Evolutionary conservation across 2,329 filamentous ascomycete species (phyloP).

Genomic region (Exophiala viscosa): DNA sequence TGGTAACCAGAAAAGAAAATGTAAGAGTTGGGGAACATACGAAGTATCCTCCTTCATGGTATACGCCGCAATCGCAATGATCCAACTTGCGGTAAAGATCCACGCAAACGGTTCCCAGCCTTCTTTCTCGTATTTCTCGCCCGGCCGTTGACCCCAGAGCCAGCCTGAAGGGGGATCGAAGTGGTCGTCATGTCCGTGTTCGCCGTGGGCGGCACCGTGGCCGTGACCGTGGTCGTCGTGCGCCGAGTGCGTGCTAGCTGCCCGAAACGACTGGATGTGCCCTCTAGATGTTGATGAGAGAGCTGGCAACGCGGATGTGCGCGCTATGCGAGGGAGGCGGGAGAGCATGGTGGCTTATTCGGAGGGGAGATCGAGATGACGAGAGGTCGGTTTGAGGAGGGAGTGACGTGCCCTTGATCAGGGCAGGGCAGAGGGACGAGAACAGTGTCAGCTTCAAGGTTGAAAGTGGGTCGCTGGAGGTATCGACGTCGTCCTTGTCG

Average conservation of each 20-base stretch:
- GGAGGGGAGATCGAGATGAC: no score
- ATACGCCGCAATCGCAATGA: constrained; percentile 72
- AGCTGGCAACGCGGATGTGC: neutral
- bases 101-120: constrained; percentile 68
- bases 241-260: constrained; percentile 6
- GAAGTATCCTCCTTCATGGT: constrained; percentile 98
- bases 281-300: neutral
- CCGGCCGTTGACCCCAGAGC: constrained; percentile 91
- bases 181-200: constrained; percentile 43
- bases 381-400: no score
- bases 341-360: neutral
- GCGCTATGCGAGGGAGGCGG: constrained; percentile 3
- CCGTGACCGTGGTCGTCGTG: constrained; percentile 2
- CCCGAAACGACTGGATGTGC: neutral
- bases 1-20: neutral
- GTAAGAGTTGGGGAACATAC: constrained; percentile 57
- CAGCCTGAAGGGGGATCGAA: constrained; percentile 89
- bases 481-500: no score
- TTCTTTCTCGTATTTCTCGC: constrained; percentile 92
- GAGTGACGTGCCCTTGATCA: no score
- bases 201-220: constrained; percentile 11
- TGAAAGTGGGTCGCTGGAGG: no score
- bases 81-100: constrained; percentile 68
- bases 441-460: no score
- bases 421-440: no score